A percentile compares a stretch with the other conserved stretches of the same genome.
Evolutionary conservation across 768 basidiomycete genomes (phyloP).

Genomic region (Candolleomyces eurysporus): DNA sequence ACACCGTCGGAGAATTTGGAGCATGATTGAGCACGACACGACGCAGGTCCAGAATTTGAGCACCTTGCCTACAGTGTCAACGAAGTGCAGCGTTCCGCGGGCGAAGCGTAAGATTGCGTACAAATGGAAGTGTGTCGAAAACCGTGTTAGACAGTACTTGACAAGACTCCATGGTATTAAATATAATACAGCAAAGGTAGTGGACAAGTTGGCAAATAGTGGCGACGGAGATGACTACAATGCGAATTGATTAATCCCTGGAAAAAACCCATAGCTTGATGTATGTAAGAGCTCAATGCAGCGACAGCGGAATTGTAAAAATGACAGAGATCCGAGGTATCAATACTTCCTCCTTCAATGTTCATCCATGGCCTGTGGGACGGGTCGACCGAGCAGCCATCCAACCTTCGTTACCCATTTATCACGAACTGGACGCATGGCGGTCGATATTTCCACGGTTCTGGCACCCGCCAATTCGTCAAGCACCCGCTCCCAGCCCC

Average conservation of each 20-base stretch:
- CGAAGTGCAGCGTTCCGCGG: no score
- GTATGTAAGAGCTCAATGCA: background rate
- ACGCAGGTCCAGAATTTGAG: no score
- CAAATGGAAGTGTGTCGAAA: no score
- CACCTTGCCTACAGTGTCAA: no score
- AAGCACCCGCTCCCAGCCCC: slow-evolving; percentile 65
- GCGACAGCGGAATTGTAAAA: background rate
- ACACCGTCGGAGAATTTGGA: no score
- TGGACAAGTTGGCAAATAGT: slow-evolving; percentile 4
- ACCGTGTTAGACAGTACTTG: no score
- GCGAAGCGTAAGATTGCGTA: no score
- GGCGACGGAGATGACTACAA: slow-evolving; percentile 2
- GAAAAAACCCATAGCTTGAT: slow-evolving; percentile 5
- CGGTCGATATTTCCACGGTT: slow-evolving; percentile 29
- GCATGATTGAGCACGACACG: no score
- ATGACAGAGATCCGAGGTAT: slow-evolving; percentile 2
- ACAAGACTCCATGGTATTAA: background rate
- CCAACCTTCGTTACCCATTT: slow-evolving; percentile 74
- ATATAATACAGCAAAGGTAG: slow-evolving; percentile 2
- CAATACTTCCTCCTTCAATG: slow-evolving; percentile 1
- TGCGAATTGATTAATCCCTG: slow-evolving; percentile 8
- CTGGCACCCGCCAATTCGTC: slow-evolving; percentile 64
- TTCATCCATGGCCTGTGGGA: slow-evolving; percentile 35
- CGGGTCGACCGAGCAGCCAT: slow-evolving; percentile 66
- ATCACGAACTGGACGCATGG: slow-evolving; percentile 47